Conservation (phyloP, 1,284 basidiomycete genomes). For the Rhodofomes roseus region DNA sequence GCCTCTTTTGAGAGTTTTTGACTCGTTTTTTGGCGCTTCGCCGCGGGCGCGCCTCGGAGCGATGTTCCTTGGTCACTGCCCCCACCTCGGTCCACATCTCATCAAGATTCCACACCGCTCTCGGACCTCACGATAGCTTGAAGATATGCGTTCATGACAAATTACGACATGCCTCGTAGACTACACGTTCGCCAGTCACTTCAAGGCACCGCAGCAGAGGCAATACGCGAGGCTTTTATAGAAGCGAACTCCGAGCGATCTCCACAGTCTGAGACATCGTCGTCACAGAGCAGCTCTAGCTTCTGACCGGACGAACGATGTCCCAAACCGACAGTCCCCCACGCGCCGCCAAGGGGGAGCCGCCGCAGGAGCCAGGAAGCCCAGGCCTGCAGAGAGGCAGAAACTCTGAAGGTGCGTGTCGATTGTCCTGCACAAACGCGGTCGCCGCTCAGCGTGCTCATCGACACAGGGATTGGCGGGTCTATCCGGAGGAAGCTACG, state of each 20-base stretch:
- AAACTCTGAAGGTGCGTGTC: background rate
- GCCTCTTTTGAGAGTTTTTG: no score
- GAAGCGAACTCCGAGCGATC: background rate
- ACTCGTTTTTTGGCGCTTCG: no score
- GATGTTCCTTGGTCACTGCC: no score
- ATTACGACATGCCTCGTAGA: background rate
- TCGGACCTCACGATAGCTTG: background rate
- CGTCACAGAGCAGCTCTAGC: background rate
- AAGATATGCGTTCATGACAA: background rate
- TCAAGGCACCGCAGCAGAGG: background rate
- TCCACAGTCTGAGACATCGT: background rate
- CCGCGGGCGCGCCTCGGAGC: no score
- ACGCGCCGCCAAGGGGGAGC: background rate
- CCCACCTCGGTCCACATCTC: background rate
- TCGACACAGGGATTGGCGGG: slow-evolving; percentile 20
- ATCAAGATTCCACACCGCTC: background rate
- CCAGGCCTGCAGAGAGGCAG: background rate
- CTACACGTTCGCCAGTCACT: background rate
- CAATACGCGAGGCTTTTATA: background rate
- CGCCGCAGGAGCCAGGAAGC: background rate
- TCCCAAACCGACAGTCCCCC: background rate
- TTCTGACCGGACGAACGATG: background rate
- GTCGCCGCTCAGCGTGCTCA: background rate
- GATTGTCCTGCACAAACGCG: background rate
- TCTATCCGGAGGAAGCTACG: slow-evolving; percentile 25